Conservation (phyloP, 2,329 filamentous ascomycete species). For the Acrodontium crateriforme region DNA sequence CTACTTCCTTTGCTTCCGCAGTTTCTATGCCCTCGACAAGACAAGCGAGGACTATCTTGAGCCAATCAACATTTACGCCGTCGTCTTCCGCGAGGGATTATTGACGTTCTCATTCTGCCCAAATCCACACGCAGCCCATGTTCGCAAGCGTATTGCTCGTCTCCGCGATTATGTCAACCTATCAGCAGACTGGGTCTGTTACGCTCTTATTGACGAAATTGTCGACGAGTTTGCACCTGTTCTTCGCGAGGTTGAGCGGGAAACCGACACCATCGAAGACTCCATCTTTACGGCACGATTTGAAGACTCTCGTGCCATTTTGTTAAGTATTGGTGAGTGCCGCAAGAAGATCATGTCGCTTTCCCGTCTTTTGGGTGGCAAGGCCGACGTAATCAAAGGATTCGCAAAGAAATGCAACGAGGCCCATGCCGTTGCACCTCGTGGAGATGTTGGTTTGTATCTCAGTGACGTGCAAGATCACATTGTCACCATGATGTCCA, state of each 20-base stretch:
- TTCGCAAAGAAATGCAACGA: slow-evolving; percentile 99
- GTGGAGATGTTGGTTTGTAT: slow-evolving; percentile 93
- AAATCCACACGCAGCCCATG: slow-evolving; percentile 75
- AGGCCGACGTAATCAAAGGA: slow-evolving; percentile 94
- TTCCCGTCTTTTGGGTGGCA: slow-evolving; percentile 84
- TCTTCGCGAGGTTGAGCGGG: slow-evolving; percentile 72
- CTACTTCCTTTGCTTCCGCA: slow-evolving; percentile 96
- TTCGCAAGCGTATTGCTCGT: slow-evolving; percentile 80
- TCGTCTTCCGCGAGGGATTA: slow-evolving; percentile 91
- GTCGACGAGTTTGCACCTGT: slow-evolving; percentile 89
- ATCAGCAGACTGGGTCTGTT: slow-evolving; percentile 97
- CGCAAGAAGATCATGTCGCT: slow-evolving; percentile 92
- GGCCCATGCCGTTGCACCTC: slow-evolving; percentile 86
- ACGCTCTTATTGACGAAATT: slow-evolving; percentile 95
- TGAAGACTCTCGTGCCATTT: slow-evolving; percentile 76
- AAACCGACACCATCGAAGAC: slow-evolving; percentile 89
- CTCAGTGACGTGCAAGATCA: slow-evolving; percentile 97
- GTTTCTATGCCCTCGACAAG: slow-evolving; percentile 73
- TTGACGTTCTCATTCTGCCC: slow-evolving; percentile 86
- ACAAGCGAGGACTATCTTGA: slow-evolving; percentile 73
- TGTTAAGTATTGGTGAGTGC: slow-evolving; percentile 76
- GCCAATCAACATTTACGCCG: slow-evolving; percentile 90
- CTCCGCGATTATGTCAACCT: slow-evolving; percentile 90
- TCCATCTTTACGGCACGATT: slow-evolving; percentile 84
- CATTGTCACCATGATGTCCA: slow-evolving; percentile 98